Evolutionary conservation across 2,329 filamentous ascomycete species (phyloP), one percentile per base, ranked within the genome.

Genomic region (Hymenoscyphus occultus): DNA sequence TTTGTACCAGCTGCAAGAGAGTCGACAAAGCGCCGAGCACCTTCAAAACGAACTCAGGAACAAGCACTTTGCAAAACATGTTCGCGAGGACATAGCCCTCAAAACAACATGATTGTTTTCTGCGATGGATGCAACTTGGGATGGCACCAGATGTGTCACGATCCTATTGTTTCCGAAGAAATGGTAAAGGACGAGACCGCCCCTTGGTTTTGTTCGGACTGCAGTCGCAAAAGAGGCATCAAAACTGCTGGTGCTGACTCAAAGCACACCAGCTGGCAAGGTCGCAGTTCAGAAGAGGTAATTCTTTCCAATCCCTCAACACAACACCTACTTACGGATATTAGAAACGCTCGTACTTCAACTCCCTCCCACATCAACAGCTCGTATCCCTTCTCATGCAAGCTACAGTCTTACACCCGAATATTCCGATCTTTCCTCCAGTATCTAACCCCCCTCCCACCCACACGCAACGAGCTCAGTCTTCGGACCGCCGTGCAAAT

Each of bases 61-160:
- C 80, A 85, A 67, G 82, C 83, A 14, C 81, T 90, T 39, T 95
- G 91, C 79, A 88, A 87, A 71, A 83, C 85, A 68, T 96, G 92
- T 77, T 84, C 87, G 62, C 82, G 91, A 69, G 87, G 90, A 10
- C 84, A 90, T 69, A 91, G 89, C 72, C 88, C 90, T 2, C 76
- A 81, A n/a, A 86, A 80, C 70, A 95, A 95, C 77, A 85, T 88
- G 78, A 93, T 96, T 74, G 91, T 95, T 2, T 92, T 93, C 76
- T 96, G 92, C 78, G 90, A 94, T 77, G 87, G 87, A 16, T 96
- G 92, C 79, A 91, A 92, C 74, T 82, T 83, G 39, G 86, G 88
- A 54, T 96, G 92, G 84, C 92, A 96, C 76, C 90, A 93, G 75
- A 86, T 86, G 72, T 96, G 92, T 73, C 91, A 96, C 75, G 84